Percentiles rank a stretch among this genome's conserved stretches.
phyloP scores from a whole-genome alignment of 2,329 filamentous ascomycete species.

The Ophiosphaerella herpotricha region DNA sequence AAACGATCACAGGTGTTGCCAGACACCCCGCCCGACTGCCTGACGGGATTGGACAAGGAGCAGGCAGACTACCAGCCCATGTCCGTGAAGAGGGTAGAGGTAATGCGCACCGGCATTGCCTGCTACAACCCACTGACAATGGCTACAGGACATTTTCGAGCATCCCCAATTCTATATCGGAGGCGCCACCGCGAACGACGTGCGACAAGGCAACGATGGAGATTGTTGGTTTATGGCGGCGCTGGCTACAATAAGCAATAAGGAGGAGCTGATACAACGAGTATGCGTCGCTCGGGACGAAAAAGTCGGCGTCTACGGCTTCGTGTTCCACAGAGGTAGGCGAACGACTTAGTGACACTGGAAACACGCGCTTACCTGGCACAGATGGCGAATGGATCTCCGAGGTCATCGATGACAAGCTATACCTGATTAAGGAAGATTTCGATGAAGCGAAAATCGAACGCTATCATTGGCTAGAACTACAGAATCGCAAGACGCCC shows the following conservation, averaged over 20 bases:
- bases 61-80: slow-evolving; percentile 61
- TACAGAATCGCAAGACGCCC: slow-evolving; percentile 70
- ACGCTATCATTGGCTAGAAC: slow-evolving; percentile 73
- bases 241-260: slow-evolving; percentile 76
- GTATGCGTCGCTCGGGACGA: slow-evolving; percentile 76
- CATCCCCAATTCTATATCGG: slow-evolving; percentile 77
- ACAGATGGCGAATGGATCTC: slow-evolving; percentile 87
- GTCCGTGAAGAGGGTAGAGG: slow-evolving; percentile 72
- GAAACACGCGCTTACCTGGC: slow-evolving; percentile 24
- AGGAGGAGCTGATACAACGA: slow-evolving; percentile 70
- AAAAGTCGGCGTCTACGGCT: slow-evolving; percentile 79
- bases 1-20: slow-evolving; percentile 52
- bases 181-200: slow-evolving; percentile 75
- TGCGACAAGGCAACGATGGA: slow-evolving; percentile 76
- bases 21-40: slow-evolving; percentile 51
- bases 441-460: slow-evolving; percentile 78
- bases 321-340: slow-evolving; percentile 74
- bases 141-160: slow-evolving; percentile 75
- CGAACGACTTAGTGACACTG: slow-evolving; percentile 1
- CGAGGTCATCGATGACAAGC: slow-evolving; percentile 88
- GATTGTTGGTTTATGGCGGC: slow-evolving; percentile 89
- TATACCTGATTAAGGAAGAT: slow-evolving; percentile 80
- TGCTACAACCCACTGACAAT: slow-evolving; percentile 15
- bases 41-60: slow-evolving; percentile 54
- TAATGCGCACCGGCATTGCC: slow-evolving; percentile 25